Percentiles rank a stretch among this genome's conserved stretches.
phyloP scores from a whole-genome alignment of 2,329 filamentous ascomycete genomes.

The Talaromyces funiculosus region DNA sequence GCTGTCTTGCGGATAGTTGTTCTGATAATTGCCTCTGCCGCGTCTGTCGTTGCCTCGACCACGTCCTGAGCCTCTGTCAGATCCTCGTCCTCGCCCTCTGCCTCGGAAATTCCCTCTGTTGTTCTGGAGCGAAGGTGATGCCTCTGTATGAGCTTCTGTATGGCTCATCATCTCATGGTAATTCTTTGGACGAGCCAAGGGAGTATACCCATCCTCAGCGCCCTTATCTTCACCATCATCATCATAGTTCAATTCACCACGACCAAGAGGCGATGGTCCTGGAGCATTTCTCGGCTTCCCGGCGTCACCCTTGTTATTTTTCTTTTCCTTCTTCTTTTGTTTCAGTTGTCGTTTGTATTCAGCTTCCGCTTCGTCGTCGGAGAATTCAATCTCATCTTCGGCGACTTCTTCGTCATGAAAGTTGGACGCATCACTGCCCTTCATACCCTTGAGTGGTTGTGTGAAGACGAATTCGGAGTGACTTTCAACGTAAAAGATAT shows the following conservation, averaged over 20 bases:
- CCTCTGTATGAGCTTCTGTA: constrained; percentile 34
- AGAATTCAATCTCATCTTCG: constrained; percentile 88
- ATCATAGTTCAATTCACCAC: constrained; percentile 58
- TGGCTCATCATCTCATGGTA: constrained; percentile 49
- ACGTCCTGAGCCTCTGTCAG: constrained; percentile 31
- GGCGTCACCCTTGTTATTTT: constrained; percentile 39
- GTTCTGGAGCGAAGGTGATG: constrained; percentile 16
- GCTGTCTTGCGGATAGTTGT: constrained; percentile 20
- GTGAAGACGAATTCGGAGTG: constrained; percentile 85
- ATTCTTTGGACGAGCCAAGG: constrained; percentile 62
- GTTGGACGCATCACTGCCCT: constrained; percentile 91
- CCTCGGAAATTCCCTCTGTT: constrained; percentile 37
- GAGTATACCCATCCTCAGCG: constrained; percentile 56
- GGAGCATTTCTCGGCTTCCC: constrained; percentile 31
- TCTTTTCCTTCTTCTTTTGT: constrained; percentile 56
- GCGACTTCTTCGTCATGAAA: constrained; percentile 86
- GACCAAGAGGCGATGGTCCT: constrained; percentile 35
- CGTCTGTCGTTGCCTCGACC: constrained; percentile 27
- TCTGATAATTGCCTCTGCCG: constrained; percentile 23
- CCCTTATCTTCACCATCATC: constrained; percentile 55
- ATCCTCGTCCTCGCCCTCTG: constrained; percentile 43
- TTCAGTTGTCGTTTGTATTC: constrained; percentile 69
- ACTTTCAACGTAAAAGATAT: constrained; percentile 71
- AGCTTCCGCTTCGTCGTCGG: constrained; percentile 90
- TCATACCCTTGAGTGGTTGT: constrained; percentile 67